Base-by-base conservation (phyloP, 495 filamentous ascomycete species). In the Parathielavia hyrcaniae region DNA sequence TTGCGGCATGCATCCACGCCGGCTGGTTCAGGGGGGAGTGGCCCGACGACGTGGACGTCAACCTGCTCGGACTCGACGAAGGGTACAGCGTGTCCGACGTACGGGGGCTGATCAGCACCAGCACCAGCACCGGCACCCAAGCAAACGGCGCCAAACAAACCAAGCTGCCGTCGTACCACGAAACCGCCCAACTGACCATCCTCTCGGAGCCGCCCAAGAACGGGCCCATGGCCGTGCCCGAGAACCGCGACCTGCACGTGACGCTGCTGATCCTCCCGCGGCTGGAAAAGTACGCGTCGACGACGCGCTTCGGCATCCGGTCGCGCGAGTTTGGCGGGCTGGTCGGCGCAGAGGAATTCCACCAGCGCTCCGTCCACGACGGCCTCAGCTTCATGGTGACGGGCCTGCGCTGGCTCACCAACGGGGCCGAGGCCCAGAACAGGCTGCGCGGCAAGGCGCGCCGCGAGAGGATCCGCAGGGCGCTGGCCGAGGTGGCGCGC, bases 1-100 rank as follows among this genome's bases (percentile, higher is more conserved):
- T 98, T 49, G 95, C 91, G 0, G 91, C 91, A 4, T 90, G 92
- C 55, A 93, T 97, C 56, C 93, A 98, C 70, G 83, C 85, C 14
- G 95, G 95, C 10, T 97, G 87, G 81, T 86, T 98, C 57, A 83
- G 87, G 11, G 93, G 92, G 26, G 89, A 88, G 58, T 95, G 90
- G 86, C 80, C 83, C 17, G 82, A 88, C 0, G 87, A 89, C 41
- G 84, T 92, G 3, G 77, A 82, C 53, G 69, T 77, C 12, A 77
- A 77, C 19, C 73, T 92, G 69, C 76, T 92, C 4, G 87, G 87
- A 41, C 71, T 92, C 30, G 77, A 81, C 59, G 78, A 77, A 38
- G 62, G 69, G 10, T 55, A 67, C 32, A 45, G 50, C 44, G 52
- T 62, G 7, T 62, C 62, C 1, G 63, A 64, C 14, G 49, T 66